Evolutionary conservation across 2,329 filamentous ascomycete genomes (phyloP), one percentile per base, ranked within the genome.

Genomic region (Capronia epimyces): DNA sequence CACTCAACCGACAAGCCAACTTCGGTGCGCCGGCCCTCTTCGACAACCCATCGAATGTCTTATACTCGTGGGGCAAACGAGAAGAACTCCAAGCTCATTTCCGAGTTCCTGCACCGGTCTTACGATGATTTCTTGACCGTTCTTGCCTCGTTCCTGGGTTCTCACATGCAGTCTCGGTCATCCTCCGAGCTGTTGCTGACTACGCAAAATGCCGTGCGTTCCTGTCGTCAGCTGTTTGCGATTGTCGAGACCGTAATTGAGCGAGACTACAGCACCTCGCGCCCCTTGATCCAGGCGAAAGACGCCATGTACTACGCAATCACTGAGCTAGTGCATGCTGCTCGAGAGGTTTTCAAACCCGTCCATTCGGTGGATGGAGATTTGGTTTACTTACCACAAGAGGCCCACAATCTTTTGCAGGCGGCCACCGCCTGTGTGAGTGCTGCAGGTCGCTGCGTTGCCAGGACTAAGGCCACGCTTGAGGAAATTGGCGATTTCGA

Each of bases 401-500:
- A 91, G 63, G 89, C 88, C 58, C 83, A 81, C 58, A 78, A 83
- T 22, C 76, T 95, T 34, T 79, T 93, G 25, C 76, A 79, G 54
- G 87, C 89, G 16, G 89, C 89, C 7, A 95, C 89, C 5, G 83
- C 81, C 53, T 96, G 90, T 65, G 90, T 98, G 21, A 84, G 89
- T 60, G 86, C 88, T 18, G 89, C 90, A 39, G 91, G 91, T 34
- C 89, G 95, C 61, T 96, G 91, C 67, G 86, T 95, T 16, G 84
- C 86, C 5, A 91, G 90, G 69, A 86, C 90, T 9, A 89, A 89
- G 62, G 78, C 81, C 65, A 82, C 94, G 39, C 85, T 98, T 51
- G 89, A 95, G 69, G 80, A 86, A 54, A 89, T 93, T 57, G 89
- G 90, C 16, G 90, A 95, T 67, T 95, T 95, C 59, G 89, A 95